Evolutionary conservation across 108 stramenopile species (phyloP).

Genomic region (Hondaea fermentalgiana): DNA sequence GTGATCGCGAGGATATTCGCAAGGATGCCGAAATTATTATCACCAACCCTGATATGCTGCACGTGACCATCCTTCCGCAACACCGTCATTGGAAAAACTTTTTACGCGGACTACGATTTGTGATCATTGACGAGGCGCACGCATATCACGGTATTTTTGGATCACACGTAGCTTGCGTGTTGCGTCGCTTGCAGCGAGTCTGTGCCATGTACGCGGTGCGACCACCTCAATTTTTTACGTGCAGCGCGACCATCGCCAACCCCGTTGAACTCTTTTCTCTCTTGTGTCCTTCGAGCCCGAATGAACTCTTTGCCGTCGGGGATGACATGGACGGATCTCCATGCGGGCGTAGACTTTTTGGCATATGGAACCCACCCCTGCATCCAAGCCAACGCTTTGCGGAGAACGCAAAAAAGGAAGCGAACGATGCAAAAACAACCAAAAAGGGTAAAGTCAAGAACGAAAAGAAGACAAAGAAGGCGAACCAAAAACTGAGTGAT

Average conservation of each 20-base stretch:
- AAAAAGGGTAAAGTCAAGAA: neutral
- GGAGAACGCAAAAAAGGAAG: neutral
- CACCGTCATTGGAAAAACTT: conserved; percentile 63
- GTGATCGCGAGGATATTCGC: conserved; percentile 55
- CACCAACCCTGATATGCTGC: conserved; percentile 94
- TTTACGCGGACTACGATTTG: conserved; percentile 55
- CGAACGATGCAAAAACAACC: neutral
- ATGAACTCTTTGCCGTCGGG: conserved; percentile 41
- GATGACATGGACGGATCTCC: conserved; percentile 64
- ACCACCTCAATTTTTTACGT: conserved; percentile 60
- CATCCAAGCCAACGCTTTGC: conserved; percentile 30
- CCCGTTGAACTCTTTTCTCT: conserved; percentile 68
- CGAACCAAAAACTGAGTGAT: too few species aligned
- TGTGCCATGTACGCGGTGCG: conserved; percentile 24
- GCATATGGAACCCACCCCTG: conserved; percentile 77
- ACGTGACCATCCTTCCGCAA: conserved; percentile 77
- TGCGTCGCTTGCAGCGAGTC: conserved; percentile 71
- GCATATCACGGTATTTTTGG: conserved; percentile 87
- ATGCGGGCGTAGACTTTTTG: conserved; percentile 64
- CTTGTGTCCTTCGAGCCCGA: conserved; percentile 50
- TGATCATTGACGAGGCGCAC: conserved; percentile 87
- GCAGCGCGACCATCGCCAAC: conserved; percentile 81
- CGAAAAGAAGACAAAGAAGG: neutral
- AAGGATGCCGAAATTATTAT: conserved; percentile 68
- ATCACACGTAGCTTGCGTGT: conserved; percentile 81